phyloP scores from a whole-genome alignment of 2,329 filamentous ascomycete genomes.

The Fusarium fracticaudum region DNA sequence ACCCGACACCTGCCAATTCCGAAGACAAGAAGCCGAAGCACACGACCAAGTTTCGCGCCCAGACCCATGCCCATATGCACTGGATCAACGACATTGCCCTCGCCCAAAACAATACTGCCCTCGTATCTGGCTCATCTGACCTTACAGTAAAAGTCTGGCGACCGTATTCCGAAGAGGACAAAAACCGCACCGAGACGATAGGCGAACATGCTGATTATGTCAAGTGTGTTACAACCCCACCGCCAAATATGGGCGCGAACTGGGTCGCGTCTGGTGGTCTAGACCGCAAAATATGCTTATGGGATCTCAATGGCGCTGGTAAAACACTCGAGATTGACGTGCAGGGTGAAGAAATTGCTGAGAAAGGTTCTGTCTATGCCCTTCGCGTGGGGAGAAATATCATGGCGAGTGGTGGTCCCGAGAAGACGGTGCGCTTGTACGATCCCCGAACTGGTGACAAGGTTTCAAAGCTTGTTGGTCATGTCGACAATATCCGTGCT shows the following conservation, averaged over 20 bases:
- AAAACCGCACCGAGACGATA: slow-evolving; percentile 70
- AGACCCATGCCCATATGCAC: slow-evolving; percentile 83
- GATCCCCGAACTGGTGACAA: slow-evolving; percentile 88
- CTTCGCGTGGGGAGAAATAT: slow-evolving; percentile 82
- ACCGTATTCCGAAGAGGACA: slow-evolving; percentile 70
- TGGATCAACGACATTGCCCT: slow-evolving; percentile 96
- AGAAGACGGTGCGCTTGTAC: slow-evolving; percentile 92
- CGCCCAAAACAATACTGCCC: slow-evolving; percentile 77
- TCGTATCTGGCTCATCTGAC: slow-evolving; percentile 93
- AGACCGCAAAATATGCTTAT: slow-evolving; percentile 90
- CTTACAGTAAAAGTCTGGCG: slow-evolving; percentile 94
- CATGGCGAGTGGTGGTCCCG: slow-evolving; percentile 90
- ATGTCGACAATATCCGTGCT: slow-evolving; percentile 92
- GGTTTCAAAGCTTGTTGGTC: slow-evolving; percentile 95
- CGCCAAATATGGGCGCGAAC: slow-evolving; percentile 66
- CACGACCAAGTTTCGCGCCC: slow-evolving; percentile 67
- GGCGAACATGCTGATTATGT: slow-evolving; percentile 96
- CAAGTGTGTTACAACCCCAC: slow-evolving; percentile 87
- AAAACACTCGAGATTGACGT: slow-evolving; percentile 89
- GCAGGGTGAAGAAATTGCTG: slow-evolving; percentile 80
- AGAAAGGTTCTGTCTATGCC: slow-evolving; percentile 96
- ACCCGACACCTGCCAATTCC: slow-evolving; percentile 44
- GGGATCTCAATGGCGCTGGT: slow-evolving; percentile 90
- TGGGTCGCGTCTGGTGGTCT: slow-evolving; percentile 96
- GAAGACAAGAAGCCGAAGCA: slow-evolving; percentile 50